Base-by-base conservation (phyloP, 2,329 filamentous ascomycete species). In the Claviceps humidiphila region DNA sequence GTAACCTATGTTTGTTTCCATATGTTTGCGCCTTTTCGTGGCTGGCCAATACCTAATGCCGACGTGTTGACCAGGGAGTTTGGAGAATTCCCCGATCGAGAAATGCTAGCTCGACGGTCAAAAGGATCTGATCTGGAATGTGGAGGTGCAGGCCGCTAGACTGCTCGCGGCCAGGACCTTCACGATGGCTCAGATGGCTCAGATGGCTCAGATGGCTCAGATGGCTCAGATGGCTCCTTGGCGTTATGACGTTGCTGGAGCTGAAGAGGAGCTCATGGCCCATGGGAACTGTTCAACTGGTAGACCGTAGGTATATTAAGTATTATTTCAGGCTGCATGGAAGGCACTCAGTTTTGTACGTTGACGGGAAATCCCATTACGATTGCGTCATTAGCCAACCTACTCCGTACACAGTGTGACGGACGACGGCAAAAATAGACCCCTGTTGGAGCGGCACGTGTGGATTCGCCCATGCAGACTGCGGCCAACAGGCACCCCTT, bases 401-500 rank as follows among this genome's bases (percentile, higher is more conserved):
- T 30, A 30, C 26, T 30, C 26, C 26, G 26, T 30, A 11, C 30
- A 3, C 30, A 34, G 4, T 34, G 8, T 34, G 30, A 11, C 30
- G 6, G 42, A 45, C 5, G 24, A 30, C 26, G 22, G 13, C 6
- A 9, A 46, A 34, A 42, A 49, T 42, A 49, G 20, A 16, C 22
- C 34, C 39, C 47, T 40, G 20, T 47, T 22, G 42, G 38, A 26
- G 48, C 47, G 50, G 24, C 47, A 34, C 14, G 38, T 17, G 44
- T 49, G 49, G 53, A 49, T 45, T 54, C 44, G 22, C 14, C 44
- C 30, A 44, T 53, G 53, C 53, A 53, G 51, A 48, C 51, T 30
- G 26, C 26, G 26, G 26, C 26, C 26, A 30, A 53, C 45, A 46
- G 17, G 8, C 26, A 46, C 22, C 24, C 26, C 44, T 34, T 46